Conservation (phyloP, 768 basidiomycete genomes). For the Pulveroboletus sp. region DNA sequence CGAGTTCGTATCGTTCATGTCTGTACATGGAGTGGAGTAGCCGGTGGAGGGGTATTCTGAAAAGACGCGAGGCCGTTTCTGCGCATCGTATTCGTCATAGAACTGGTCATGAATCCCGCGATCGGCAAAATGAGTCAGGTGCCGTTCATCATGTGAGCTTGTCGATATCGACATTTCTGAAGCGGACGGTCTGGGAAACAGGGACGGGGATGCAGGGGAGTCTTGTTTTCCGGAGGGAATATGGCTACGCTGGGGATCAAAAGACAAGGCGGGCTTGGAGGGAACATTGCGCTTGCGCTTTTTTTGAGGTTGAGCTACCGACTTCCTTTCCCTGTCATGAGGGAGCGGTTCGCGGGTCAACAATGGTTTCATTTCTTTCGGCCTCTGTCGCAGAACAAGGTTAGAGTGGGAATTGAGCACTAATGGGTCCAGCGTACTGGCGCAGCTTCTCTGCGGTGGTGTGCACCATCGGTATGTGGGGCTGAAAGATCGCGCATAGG, state of each 20-base stretch:
- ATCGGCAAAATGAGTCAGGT: slow-evolving; percentile 4
- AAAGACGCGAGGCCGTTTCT: slow-evolving; percentile 16
- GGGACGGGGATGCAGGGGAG: slow-evolving; percentile 2
- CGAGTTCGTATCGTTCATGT: slow-evolving; percentile 12
- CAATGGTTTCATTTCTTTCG: slow-evolving; percentile 18
- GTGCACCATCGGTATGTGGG: slow-evolving; percentile 2
- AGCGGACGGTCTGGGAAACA: slow-evolving; percentile 7
- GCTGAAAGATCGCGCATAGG: slow-evolving; percentile 12
- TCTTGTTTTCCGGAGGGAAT: slow-evolving; percentile 26
- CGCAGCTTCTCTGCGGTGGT: slow-evolving; percentile 18
- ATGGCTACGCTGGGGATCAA: slow-evolving; percentile 12
- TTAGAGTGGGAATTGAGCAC: slow-evolving; percentile 9
- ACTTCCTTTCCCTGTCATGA: slow-evolving; percentile 23
- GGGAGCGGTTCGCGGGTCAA: slow-evolving; percentile 22
- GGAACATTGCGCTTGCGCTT: slow-evolving; percentile 23
- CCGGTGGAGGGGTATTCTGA: slow-evolving; percentile 5
- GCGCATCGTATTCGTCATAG: slow-evolving; percentile 10
- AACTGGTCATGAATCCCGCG: slow-evolving; percentile 4
- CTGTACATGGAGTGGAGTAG: slow-evolving; percentile 8
- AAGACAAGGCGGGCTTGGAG: slow-evolving; percentile 17
- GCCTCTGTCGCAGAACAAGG: slow-evolving; percentile 16
- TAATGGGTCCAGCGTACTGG: slow-evolving; percentile 18
- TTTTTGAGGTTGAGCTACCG: slow-evolving; percentile 9
- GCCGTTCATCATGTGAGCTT: slow-evolving; percentile 10
- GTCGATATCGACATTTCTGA: slow-evolving; percentile 7